phyloP scores from a whole-genome alignment of 2,329 filamentous ascomycete genomes.

The Scopulariopsis brevicaulis region DNA sequence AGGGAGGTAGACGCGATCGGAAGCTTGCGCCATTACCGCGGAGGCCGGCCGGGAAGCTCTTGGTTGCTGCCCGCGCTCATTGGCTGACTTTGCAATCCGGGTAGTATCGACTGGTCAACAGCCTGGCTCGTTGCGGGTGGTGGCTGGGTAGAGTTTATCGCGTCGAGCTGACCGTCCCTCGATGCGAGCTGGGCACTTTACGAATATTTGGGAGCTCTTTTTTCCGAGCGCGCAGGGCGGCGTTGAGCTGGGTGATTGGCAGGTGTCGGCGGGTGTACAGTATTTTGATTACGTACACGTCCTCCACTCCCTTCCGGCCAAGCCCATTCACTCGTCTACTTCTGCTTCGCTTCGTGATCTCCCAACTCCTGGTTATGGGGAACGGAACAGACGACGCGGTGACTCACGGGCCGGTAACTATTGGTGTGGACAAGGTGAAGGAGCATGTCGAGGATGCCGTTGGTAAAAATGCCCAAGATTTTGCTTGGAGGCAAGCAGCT shows the following conservation, averaged over 20 bases:
- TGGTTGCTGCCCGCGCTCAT: background rate
- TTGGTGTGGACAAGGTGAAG: slow-evolving; percentile 69
- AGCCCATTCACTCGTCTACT: no score
- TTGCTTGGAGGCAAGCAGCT: slow-evolving; percentile 64
- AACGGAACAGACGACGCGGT: slow-evolving; percentile 58
- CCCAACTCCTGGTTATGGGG: slow-evolving; percentile 32
- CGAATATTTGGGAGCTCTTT: background rate
- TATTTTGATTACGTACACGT: background rate
- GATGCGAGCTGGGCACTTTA: background rate
- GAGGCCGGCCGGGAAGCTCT: slow-evolving; percentile 3
- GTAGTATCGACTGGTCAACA: background rate
- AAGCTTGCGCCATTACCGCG: slow-evolving; percentile 55
- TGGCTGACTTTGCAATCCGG: background rate
- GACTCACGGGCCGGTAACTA: slow-evolving; percentile 75
- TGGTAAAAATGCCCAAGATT: slow-evolving; percentile 64
- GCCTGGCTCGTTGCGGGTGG: background rate
- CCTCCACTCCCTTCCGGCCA: no score
- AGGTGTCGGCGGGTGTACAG: background rate
- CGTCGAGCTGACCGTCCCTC: background rate
- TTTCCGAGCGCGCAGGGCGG: background rate
- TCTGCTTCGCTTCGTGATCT: no score
- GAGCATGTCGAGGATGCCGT: slow-evolving; percentile 70
- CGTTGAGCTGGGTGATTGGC: background rate
- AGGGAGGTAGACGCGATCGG: slow-evolving; percentile 67
- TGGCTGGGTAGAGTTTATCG: background rate